Evolutionary conservation across 1,139 yeast species (phyloP), one percentile per base, ranked within the genome.

Genomic region (Taphrina pruni): DNA sequence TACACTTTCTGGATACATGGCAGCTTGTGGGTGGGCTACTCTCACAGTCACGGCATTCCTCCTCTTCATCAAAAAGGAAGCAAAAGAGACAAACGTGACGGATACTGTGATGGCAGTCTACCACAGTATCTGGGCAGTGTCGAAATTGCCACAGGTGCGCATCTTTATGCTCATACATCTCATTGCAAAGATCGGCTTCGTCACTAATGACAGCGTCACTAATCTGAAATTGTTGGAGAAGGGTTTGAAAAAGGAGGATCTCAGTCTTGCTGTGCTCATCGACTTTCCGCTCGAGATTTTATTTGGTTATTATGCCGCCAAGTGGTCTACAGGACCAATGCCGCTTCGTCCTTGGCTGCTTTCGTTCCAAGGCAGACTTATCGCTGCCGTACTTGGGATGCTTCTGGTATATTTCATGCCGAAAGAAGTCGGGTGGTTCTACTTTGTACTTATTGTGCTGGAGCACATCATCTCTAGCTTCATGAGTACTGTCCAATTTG

Each of bases 241-340:
- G 76, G 99, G 99, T 0, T 85, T 94, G 66, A 87, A 95, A 46
- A 90, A 93, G 76, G 99, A 94, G 78, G 98, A 94, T 77, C 82
- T 94, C 60, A 96, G 98, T 0, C 85, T 94, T 17, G 90, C 97
- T 0, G 99, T 94, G 0, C 80, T 94, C 67, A 90, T 95, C 66
- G 97, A 94, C 77, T 94, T 94, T 79, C 99, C 99, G 7, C 92
- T 94, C 79, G 99, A 95, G 78, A 88, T 94, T 78, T 79, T 94
- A 2, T 93, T 94, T 79, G 98, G 99, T 0, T 94, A 92, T 77
- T 93, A 92, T 75, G 97, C 97, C 1, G 99, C 97, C 3, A 86
- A 92, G 75, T 92, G 97, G 97, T 90, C 97, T 0, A 84, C 88
- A 0, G 94, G 95, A 0, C 81, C 83, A 60, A 79, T 84, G 32